These are phyloP conservation scores for Populus alba DNA, from an alignment of 345 rosid species.

Conservation along the genomic window DNA sequence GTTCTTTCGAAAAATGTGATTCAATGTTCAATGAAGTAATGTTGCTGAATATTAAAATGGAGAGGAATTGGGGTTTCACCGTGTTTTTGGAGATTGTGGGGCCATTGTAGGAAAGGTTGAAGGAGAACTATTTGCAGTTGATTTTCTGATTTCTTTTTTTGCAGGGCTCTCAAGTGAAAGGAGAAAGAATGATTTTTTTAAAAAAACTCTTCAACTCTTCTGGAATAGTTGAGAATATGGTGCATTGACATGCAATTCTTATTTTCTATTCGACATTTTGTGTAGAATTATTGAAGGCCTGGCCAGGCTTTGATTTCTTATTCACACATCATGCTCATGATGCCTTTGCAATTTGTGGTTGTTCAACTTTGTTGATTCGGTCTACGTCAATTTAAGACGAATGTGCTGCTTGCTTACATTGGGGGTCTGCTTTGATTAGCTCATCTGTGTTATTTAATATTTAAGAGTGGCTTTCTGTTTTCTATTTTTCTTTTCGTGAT, in stretches of 20 bases:
- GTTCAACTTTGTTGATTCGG: background rate
- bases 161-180: background rate
- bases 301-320: background rate
- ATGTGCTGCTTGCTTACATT: background rate
- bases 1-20: background rate
- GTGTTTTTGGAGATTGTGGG: background rate
- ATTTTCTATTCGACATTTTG: background rate
- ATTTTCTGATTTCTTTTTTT: background rate
- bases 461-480: background rate
- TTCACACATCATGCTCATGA: background rate
- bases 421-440: constrained; percentile 5
- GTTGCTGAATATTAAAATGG: background rate
- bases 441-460: background rate
- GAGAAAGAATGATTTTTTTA: background rate
- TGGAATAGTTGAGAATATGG: background rate
- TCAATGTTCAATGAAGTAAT: background rate
- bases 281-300: background rate
- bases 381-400: background rate
- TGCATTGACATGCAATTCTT: background rate
- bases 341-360: background rate
- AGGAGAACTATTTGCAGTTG: background rate
- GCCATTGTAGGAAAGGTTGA: background rate
- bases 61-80: background rate
- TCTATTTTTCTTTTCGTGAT: no score
- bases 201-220: background rate